Conservation (phyloP, 2,329 filamentous ascomycete genomes). For the Cladosporium sp. region DNA sequence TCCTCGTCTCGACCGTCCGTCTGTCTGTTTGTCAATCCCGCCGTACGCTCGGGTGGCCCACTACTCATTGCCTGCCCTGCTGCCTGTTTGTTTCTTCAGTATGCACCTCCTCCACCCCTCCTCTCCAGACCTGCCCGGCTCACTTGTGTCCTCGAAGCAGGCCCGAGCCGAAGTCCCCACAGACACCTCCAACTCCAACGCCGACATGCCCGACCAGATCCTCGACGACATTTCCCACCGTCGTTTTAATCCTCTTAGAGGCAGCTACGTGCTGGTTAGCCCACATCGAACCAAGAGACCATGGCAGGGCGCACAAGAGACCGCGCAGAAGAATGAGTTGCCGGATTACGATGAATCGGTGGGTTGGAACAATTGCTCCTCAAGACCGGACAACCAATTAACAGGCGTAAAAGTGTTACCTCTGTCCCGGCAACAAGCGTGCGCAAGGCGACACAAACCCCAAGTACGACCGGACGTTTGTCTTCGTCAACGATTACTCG, state of each 20-base stretch:
- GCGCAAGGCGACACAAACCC: conserved; percentile 86
- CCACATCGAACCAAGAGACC: conserved; percentile 94
- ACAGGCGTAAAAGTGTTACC: conserved; percentile 64
- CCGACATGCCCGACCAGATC: conserved; percentile 44
- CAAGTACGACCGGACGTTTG: conserved; percentile 78
- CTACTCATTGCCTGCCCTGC: conserved; percentile 1
- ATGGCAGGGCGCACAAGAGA: conserved; percentile 69
- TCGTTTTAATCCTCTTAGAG: conserved; percentile 85
- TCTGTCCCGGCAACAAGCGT: conserved; percentile 86
- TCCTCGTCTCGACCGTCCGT: neutral
- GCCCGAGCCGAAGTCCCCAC: conserved; percentile 3
- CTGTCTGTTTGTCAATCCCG: neutral
- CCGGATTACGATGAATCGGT: conserved; percentile 73
- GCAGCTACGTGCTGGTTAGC: conserved; percentile 89
- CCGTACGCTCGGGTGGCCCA: neutral
- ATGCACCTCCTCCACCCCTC: conserved; percentile 25
- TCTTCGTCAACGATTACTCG: conserved; percentile 96
- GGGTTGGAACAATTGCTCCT: conserved; percentile 17
- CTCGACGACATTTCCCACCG: conserved; percentile 96
- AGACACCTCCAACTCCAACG: neutral
- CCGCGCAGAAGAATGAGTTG: conserved; percentile 43
- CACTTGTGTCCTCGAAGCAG: conserved; percentile 9
- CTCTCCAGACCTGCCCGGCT: conserved; percentile 19
- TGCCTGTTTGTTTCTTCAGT: conserved; percentile 13
- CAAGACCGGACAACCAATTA: neutral